Conservation (phyloP, 108 stramenopile genomes). For the Asterionellopsis glacialis region DNA sequence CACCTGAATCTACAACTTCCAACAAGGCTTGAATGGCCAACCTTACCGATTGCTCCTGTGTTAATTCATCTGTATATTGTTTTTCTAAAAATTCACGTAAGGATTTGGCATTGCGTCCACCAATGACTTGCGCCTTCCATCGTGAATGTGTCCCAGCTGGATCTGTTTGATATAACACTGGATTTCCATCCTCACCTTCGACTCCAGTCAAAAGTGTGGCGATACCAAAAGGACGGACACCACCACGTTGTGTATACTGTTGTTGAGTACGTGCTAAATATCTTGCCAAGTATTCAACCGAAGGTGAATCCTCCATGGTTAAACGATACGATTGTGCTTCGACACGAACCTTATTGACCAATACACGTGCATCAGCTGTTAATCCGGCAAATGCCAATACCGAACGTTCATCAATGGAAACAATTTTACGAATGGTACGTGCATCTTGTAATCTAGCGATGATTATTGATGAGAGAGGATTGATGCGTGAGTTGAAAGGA, state of each 20-base stretch:
- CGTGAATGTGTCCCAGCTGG: slow-evolving; percentile 96
- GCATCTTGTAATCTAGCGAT: slow-evolving; percentile 88
- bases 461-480: no score
- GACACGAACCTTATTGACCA: slow-evolving; percentile 88
- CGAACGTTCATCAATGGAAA: slow-evolving; percentile 90
- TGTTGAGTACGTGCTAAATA: slow-evolving; percentile 98
- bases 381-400: slow-evolving; percentile 99
- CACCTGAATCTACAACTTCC: slow-evolving; percentile 98
- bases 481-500: background rate
- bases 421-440: slow-evolving; percentile 98
- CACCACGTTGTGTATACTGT: slow-evolving; percentile 98
- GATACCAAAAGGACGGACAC: slow-evolving; percentile 99
- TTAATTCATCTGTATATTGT: slow-evolving; percentile 83
- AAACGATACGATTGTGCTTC: slow-evolving; percentile 99
- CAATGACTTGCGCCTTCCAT: slow-evolving; percentile 99
- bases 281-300: slow-evolving; percentile 95
- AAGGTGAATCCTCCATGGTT: slow-evolving; percentile 98
- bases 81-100: slow-evolving; percentile 98
- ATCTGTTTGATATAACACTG: slow-evolving; percentile 92
- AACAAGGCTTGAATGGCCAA: slow-evolving; percentile 93
- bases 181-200: slow-evolving; percentile 48
- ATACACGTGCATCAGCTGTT: slow-evolving; percentile 98
- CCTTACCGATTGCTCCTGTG: slow-evolving; percentile 77
- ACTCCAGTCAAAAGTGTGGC: slow-evolving; percentile 88
- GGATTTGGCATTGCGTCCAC: slow-evolving; percentile 93